These are phyloP conservation scores for Pseudopyrenochaeta lycopersici DNA, from an alignment of 2,329 filamentous ascomycete genomes.

Conservation along the genomic window DNA sequence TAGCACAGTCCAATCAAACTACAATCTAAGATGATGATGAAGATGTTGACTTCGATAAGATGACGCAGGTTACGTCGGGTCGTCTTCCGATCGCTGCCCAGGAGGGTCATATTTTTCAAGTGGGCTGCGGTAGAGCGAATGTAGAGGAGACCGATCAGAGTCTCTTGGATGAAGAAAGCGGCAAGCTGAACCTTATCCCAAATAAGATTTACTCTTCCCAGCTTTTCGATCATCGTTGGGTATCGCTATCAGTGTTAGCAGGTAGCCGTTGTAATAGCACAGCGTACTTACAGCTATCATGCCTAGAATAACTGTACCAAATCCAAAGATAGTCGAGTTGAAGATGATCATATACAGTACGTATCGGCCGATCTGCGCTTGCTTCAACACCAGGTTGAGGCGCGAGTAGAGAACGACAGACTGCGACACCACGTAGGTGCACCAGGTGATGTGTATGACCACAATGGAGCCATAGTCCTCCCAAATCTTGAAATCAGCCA, in stretches of 20 bases:
- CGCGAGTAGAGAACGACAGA: slow-evolving; percentile 68
- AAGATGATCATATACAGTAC: slow-evolving; percentile 65
- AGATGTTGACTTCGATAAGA: slow-evolving; percentile 50
- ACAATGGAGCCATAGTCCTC: slow-evolving; percentile 50
- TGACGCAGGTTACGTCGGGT: slow-evolving; percentile 34
- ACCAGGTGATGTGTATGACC: slow-evolving; percentile 63
- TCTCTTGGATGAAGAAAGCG: slow-evolving; percentile 52
- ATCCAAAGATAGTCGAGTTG: slow-evolving; percentile 62
- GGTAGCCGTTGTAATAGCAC: neutral
- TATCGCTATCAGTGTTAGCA: slow-evolving; percentile 23
- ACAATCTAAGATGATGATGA: slow-evolving; percentile 53
- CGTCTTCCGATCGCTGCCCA: slow-evolving; percentile 16
- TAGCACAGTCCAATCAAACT: slow-evolving; percentile 51
- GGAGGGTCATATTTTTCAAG: slow-evolving; percentile 33
- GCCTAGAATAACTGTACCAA: slow-evolving; percentile 62
- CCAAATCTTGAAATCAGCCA: slow-evolving; percentile 55
- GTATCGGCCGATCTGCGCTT: slow-evolving; percentile 37
- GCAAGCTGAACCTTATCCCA: slow-evolving; percentile 54
- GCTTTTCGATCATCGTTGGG: slow-evolving; percentile 14
- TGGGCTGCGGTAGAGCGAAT: slow-evolving; percentile 60
- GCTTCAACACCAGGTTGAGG: slow-evolving; percentile 63
- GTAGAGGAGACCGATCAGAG: slow-evolving; percentile 53
- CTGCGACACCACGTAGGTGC: slow-evolving; percentile 67
- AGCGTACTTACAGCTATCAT: slow-evolving; percentile 55
- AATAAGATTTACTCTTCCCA: slow-evolving; percentile 16